Conservation (phyloP, 345 rosid genomes). For the Euphorbia tirucalli region DNA sequence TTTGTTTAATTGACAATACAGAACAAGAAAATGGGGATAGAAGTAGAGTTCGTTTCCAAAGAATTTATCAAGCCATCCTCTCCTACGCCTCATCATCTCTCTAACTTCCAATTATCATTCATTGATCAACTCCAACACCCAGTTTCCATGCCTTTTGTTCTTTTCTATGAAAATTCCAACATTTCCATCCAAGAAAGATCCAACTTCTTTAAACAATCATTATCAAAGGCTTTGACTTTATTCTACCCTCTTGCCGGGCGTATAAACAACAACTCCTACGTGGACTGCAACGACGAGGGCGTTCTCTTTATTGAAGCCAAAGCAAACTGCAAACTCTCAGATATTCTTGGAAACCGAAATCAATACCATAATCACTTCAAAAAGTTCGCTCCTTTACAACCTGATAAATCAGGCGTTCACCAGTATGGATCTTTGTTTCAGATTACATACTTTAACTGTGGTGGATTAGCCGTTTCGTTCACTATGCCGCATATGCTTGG, state of each 20-base stretch:
- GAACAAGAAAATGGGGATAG: not conserved
- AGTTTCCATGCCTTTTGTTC: not conserved
- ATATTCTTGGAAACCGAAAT: not conserved
- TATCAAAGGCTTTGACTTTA: not conserved
- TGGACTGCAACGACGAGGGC: not conserved
- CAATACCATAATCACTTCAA: not conserved
- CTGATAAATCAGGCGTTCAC: not conserved
- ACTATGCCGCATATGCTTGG: not conserved
- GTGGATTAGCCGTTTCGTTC: not conserved
- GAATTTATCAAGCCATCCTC: slow-evolving; percentile 31
- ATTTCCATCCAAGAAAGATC: not conserved
- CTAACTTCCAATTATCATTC: not conserved
- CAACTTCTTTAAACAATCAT: not conserved
- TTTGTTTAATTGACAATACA: not conserved
- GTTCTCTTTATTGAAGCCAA: not conserved
- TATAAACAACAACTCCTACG: not conserved
- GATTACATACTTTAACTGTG: not conserved
- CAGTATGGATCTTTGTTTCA: not conserved
- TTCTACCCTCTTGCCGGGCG: not conserved
- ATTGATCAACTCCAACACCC: not conserved
- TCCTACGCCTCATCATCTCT: slow-evolving; percentile 35
- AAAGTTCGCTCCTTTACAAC: not conserved
- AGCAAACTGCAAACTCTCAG: not conserved
- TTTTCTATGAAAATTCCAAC: not conserved
- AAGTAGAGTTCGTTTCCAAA: not conserved